phyloP scores from a whole-genome alignment of 2,329 filamentous ascomycete species.

The Rutstroemia sp. region DNA sequence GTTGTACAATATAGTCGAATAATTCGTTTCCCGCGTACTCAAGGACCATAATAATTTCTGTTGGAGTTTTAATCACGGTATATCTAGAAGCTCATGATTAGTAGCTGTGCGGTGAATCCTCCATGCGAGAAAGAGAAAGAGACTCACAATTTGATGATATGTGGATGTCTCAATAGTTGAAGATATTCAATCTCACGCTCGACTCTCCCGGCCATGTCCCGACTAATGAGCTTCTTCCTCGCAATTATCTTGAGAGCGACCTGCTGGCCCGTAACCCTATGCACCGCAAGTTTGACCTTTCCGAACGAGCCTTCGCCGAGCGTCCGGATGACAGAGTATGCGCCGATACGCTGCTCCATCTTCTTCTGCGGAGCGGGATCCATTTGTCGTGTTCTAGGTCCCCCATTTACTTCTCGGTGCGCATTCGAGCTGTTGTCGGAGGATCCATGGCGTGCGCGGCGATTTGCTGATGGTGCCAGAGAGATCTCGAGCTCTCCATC shows the following conservation, averaged over 20 bases:
- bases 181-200: slow-evolving; percentile 98
- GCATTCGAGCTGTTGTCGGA: slow-evolving; percentile 26
- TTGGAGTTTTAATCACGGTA: slow-evolving; percentile 90
- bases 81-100: slow-evolving; percentile 48
- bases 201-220: slow-evolving; percentile 96
- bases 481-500: slow-evolving; percentile 80
- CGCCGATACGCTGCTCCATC: slow-evolving; percentile 78
- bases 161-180: slow-evolving; percentile 88
- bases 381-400: slow-evolving; percentile 13
- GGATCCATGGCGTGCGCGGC: slow-evolving; percentile 38
- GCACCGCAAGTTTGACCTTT: slow-evolving; percentile 95
- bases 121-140: neutral
- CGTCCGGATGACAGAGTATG: slow-evolving; percentile 85
- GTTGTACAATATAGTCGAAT: slow-evolving; percentile 95
- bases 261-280: slow-evolving; percentile 86
- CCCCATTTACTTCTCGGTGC: slow-evolving; percentile 20
- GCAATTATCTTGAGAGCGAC: slow-evolving; percentile 98
- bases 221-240: slow-evolving; percentile 88
- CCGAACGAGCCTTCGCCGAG: slow-evolving; percentile 96
- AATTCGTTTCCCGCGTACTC: slow-evolving; percentile 95
- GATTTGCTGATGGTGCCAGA: slow-evolving; percentile 57
- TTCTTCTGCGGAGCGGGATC: slow-evolving; percentile 35
- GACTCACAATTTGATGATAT: slow-evolving; percentile 94
- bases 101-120: slow-evolving; percentile 8
- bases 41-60: slow-evolving; percentile 97